Conservation (phyloP, 805 yeast species). For the Lipomyces mesembrius region DNA sequence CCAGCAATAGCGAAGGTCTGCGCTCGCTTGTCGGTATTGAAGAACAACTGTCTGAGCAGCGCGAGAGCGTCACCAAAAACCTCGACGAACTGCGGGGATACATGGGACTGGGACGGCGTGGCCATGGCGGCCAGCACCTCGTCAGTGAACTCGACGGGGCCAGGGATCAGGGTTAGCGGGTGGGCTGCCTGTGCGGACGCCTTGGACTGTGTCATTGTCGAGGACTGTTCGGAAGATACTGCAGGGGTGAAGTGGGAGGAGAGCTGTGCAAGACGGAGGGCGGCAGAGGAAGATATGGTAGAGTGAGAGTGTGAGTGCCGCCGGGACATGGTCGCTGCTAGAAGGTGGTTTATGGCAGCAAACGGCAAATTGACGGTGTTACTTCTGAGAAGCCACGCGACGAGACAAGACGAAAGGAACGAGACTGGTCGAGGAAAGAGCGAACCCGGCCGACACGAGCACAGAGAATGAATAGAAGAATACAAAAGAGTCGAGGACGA, state of each 20-base stretch:
- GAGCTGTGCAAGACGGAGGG: slow-evolving; percentile 21
- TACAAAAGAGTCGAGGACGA: not conserved
- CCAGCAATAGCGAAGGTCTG: slow-evolving; percentile 87
- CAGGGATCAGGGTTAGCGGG: slow-evolving; percentile 65
- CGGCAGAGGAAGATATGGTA: slow-evolving; percentile 10
- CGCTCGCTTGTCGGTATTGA: slow-evolving; percentile 62
- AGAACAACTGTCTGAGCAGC: slow-evolving; percentile 72
- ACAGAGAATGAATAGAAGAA: not conserved
- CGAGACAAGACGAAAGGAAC: not conserved
- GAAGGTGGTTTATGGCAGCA: not conserved
- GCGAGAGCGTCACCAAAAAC: slow-evolving; percentile 72
- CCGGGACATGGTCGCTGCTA: slow-evolving; percentile 3
- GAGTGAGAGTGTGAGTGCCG: not conserved
- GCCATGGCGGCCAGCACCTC: slow-evolving; percentile 78
- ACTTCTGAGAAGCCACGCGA: not conserved
- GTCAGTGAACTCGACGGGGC: slow-evolving; percentile 84
- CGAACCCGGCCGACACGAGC: not conserved
- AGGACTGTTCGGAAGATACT: not conserved
- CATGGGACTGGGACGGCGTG: slow-evolving; percentile 86
- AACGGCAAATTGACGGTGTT: not conserved
- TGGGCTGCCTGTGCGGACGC: slow-evolving; percentile 40
- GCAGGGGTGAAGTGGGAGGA: slow-evolving; percentile 22
- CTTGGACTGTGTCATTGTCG: slow-evolving; percentile 5
- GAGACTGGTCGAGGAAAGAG: not conserved
- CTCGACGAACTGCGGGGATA: slow-evolving; percentile 78